Base-by-base conservation (phyloP, 345 rosid genomes). In the Laguncularia racemosa region DNA sequence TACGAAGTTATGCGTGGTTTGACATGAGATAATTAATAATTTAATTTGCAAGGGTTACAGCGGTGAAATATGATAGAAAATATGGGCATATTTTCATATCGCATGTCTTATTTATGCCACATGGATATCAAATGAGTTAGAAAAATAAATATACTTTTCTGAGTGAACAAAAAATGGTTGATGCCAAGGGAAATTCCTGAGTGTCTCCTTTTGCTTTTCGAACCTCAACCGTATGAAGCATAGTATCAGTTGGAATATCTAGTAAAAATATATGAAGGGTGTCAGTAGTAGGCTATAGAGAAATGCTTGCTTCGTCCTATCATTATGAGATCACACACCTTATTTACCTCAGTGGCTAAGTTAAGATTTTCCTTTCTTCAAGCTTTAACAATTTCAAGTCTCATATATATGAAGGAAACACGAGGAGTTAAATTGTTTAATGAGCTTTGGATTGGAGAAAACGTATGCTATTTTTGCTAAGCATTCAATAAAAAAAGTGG, bases 141-240 rank as follows among this genome's bases (percentile, higher is more conserved):
- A 33, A 33, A 33, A 10, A 0, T 9, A 33, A 33, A 7, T n/a
- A 33, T 33, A 33, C 40, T 4, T 33, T 6, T 33, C 7, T 33
- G 16, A 10, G n/a, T 20, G 52, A 8, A n/a, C 15, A 5, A 20
- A 6, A 18, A 38, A 60, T n/a, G 46, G 28, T 46, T 38, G 11
- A 21, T 78, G 86, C 96, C 96, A 81, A 89, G 46, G 84, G 91
- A 59, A 89, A 93, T 66, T 93, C 99, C 53, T 89, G 71, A 14
- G 99, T 93, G 69, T 93, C 97, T n/a, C 99, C 99, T 70, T 87
- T 89, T 1, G 97, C 85, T 69, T 93, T 93, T 13, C 95, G 83
- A 44, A 93, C 80, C 73, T 93, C 95, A 33, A 93, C 95, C 97
- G 87, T 84, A 69, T 93, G 95, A 52, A 93, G 77, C 28, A 89